Evolutionary conservation across 495 filamentous ascomycete genomes (phyloP), one percentile per base, ranked within the genome.

Genomic region (Cudoniella acicularis): DNA sequence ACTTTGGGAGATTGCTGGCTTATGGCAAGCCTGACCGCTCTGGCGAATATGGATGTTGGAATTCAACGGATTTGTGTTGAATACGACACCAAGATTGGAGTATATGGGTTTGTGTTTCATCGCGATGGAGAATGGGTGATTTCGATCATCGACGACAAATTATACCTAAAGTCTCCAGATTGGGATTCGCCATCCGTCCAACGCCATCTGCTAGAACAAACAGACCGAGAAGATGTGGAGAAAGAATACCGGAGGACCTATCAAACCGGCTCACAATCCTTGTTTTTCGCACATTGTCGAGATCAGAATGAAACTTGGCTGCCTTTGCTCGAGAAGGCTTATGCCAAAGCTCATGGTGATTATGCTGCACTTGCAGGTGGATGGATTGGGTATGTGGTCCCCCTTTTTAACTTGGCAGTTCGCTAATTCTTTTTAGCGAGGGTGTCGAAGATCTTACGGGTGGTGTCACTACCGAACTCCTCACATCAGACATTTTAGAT

Each of bases 51-150:
- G 63, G 86, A 91, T 91, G 72, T 75, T 82, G 48, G 85, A 80
- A 1, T 73, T 94, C 60, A 89, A 95, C 54, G 84, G 41, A 79
- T 96, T 9, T 98, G 93, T 66, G 90, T 97, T 20, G 86, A 83
- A 21, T 77, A 82, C 10, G 83, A 96, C 67, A 85, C 92, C 65
- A 77, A 79, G 49, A 85, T 96, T 25, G 93, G 93, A 2, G 90
- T 96, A 20, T 98, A 98, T 64, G 93, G 93, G 0, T 98, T 97
- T 68, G 91, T 97, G 8, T 96, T 98, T 69, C 83, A 92, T 73
- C 83, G 93, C 65, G 93, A 97, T 65, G 91, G 91, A 27, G 91
- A 94, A 67, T 98, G 93, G 92, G 85, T 89, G 56, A 90, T 89
- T 40, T 89, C 87, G 57, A 89, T 97, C 53, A 88, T 97, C 27